Conservation (phyloP, 768 basidiomycete species). For the Auriscalpium orientale region DNA sequence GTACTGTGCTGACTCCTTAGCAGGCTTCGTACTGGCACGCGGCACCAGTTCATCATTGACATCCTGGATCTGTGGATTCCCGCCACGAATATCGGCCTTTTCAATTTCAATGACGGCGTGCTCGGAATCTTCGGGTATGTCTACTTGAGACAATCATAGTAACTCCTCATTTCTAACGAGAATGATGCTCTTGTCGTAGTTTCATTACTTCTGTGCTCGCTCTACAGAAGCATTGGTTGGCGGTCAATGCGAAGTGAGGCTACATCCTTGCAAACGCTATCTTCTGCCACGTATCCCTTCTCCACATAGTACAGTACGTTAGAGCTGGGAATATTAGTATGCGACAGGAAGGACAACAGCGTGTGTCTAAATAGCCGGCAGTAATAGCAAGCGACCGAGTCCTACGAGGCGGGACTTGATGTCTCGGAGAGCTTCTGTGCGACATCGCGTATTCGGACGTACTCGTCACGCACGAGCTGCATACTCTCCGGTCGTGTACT, state of each 20-base stretch:
- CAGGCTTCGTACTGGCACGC: slow-evolving; percentile 58
- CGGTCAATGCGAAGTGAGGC: slow-evolving; percentile 6
- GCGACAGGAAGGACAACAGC: not conserved
- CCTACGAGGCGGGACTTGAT: slow-evolving; percentile 8
- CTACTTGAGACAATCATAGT: slow-evolving; percentile 5
- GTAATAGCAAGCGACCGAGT: slow-evolving; percentile 4
- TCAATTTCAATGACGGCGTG: slow-evolving; percentile 75
- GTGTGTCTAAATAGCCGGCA: not conserved
- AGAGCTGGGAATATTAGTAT: not conserved
- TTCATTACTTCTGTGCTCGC: slow-evolving; percentile 38
- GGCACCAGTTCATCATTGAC: slow-evolving; percentile 81
- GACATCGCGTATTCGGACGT: slow-evolving; percentile 54
- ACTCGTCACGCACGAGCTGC: slow-evolving; percentile 64
- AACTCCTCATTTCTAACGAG: slow-evolving; percentile 1
- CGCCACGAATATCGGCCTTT: slow-evolving; percentile 68
- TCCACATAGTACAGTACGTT: too few relatives aligned
- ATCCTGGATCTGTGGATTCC: slow-evolving; percentile 86
- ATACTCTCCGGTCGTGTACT: slow-evolving; percentile 73
- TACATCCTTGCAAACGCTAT: not conserved
- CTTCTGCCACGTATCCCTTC: too few relatives aligned
- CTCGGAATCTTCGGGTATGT: slow-evolving; percentile 82
- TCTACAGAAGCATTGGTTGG: slow-evolving; percentile 12
- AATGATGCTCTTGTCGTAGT: slow-evolving; percentile 39
- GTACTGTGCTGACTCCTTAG: slow-evolving; percentile 6
- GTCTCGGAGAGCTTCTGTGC: slow-evolving; percentile 1